Conservation (phyloP, 2,329 filamentous ascomycete species). For the Shiraia bambusicola region DNA sequence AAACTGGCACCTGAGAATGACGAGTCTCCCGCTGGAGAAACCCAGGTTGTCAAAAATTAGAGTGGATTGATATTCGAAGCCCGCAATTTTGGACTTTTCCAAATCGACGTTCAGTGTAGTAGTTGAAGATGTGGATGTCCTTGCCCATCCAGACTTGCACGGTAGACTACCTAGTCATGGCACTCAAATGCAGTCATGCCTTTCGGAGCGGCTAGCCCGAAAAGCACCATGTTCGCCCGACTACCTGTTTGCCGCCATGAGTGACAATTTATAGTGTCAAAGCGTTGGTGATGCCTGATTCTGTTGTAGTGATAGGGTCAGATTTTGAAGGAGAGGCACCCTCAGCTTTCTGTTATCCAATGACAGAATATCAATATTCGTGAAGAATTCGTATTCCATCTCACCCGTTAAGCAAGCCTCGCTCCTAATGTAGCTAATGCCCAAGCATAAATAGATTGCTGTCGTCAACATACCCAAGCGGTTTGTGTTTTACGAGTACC, state of each 20-base stretch:
- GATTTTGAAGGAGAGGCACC: neutral
- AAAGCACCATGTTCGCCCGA: neutral
- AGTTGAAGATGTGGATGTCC: neutral
- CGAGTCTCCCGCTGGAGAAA: conserved; percentile 3
- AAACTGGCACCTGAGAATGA: conserved; percentile 15
- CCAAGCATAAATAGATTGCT: neutral
- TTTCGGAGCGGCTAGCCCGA: no score
- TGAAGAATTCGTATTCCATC: no score
- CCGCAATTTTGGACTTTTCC: no score
- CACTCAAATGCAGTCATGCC: no score
- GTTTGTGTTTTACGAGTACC: neutral
- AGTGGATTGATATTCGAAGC: no score
- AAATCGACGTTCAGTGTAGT: no score
- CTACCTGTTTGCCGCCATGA: neutral
- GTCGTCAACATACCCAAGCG: neutral
- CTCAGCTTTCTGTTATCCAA: no score
- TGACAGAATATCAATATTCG: neutral
- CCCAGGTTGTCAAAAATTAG: no score
- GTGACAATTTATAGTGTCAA: neutral
- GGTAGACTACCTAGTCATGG: conserved; percentile 2
- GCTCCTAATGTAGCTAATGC: neutral
- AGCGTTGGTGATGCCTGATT: neutral
- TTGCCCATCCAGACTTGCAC: conserved; percentile 3
- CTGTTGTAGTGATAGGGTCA: neutral
- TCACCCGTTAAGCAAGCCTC: no score